Evolutionary conservation across 192 early-diverging fungal genomes (phyloP), one percentile per base, ranked within the genome.

Genomic region (Pilaira anomala): DNA sequence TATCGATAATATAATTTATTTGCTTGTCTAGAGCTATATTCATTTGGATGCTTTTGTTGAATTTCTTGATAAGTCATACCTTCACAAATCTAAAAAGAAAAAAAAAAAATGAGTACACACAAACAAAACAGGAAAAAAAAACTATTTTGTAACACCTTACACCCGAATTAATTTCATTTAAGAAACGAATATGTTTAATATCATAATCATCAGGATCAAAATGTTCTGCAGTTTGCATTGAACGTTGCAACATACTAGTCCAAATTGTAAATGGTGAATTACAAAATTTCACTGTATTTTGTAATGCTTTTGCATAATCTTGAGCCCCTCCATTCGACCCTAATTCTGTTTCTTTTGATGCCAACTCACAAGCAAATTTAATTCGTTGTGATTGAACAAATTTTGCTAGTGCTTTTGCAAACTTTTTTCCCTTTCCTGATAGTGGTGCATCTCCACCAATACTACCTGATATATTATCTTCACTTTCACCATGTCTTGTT

Each of bases 1-100:
- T 97, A 98, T 24, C 96, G 85, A 63, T 95, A 97, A 73, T 89
- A 82, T 42, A 98, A 80, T 76, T 98, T 98, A 77, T 93, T 90
- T 40, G 78, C 76, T 67, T 84, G 78, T 22, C 95, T 87, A n/a
- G 83, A 87, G 26, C 76, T 75, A 63, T 78, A 96, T 67, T 97
- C 95, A 36, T 87, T 83, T 5, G 96, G 96, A 59, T 88, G 91
- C 21, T 73, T 45, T 51, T 70, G 46, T 52, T 93, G 78, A 65
- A 98, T 97, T 63, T 98, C 88, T 2, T 75, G 54, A 59, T 90
- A 89, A 0, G 91, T 87, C 78, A 91, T 83, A 30, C 84, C 86
- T 74, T 93, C 91, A 64, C 83, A 86, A 21, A 69, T 61, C 68
- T 74, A 55, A 36, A 29, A 22, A 59, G 48, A 69, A n/a, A 60